Percentiles rank a stretch among this genome's conserved stretches.
Conservation (phyloP, 352 stramenopile species). For the Phytophthora capsici region DNA sequence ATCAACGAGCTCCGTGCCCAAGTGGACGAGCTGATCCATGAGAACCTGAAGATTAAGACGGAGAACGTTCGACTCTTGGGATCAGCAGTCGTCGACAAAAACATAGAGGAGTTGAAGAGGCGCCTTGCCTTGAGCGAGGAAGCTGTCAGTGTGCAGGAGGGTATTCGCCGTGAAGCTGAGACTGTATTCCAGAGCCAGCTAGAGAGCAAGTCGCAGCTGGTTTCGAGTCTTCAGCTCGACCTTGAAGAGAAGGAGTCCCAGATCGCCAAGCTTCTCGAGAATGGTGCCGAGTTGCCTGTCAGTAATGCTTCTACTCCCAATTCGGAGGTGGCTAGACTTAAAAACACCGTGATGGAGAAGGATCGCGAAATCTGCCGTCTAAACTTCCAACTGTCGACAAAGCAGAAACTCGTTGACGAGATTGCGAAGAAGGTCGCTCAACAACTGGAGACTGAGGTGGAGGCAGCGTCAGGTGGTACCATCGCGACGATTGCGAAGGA, state of each 20-base stretch:
- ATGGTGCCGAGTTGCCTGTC: conserved; percentile 41
- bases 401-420: conserved; percentile 82
- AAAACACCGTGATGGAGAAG: conserved; percentile 66
- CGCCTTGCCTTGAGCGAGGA: conserved; percentile 48
- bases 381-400: conserved; percentile 81
- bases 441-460: conserved; percentile 46
- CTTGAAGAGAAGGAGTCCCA: conserved; percentile 56
- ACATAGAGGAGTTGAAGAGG: conserved; percentile 39
- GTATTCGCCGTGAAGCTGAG: conserved; percentile 58
- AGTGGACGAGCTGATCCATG: conserved; percentile 60
- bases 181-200: conserved; percentile 52
- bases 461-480: conserved; percentile 15
- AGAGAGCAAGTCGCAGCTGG: conserved; percentile 30
- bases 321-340: conserved; percentile 57
- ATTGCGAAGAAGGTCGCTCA: conserved; percentile 69
- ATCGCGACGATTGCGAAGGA: conserved; percentile 27
- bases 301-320: conserved; percentile 32
- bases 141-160: conserved; percentile 49
- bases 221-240: conserved; percentile 44
- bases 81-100: conserved; percentile 31
- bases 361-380: conserved; percentile 84
- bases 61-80: conserved; percentile 57
- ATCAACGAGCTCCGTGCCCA: conserved; percentile 58
- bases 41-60: conserved; percentile 68
- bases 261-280: conserved; percentile 49